Base-by-base conservation (phyloP, 2,329 filamentous ascomycete genomes). In the Calonectria crousiana region DNA sequence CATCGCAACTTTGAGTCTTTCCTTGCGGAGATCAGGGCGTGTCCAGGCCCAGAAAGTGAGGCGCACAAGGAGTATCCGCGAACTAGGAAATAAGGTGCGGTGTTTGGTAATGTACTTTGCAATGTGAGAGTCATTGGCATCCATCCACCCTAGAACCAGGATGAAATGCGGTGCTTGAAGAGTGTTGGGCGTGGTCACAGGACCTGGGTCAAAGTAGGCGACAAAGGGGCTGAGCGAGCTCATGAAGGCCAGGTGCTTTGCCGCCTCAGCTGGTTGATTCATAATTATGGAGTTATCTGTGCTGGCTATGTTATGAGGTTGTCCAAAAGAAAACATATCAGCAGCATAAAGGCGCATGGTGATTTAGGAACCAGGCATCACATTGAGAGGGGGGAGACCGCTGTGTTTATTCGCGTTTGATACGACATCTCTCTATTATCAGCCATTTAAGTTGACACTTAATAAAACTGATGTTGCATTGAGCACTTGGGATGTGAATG, bases 141-240 rank as follows among this genome's bases (percentile, higher is more conserved):
- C 86, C 85, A 90, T 89, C 89, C 89, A 91, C 10, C 85, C 83
- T 44, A 86, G 84, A 44, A 90, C 64, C 30, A 90, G 75, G 71
- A 90, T 84, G 44, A 90, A 84, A 68, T 86, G 86, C 16, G 89
- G 88, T 13, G 84, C 78, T 38, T 11, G n/a, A 8, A 51, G 34
- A n/a, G 26, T 51, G 18, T 69, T 71, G 23, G 72, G 26, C 10
- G 16, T 32, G 13, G 30, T 32, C 32, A 26, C 16, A 23, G 51
- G 26, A 14, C 67, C 16, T 28, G 66, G 52, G 49, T 75, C 64
- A 23, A 84, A 84, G 76, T 86, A 80, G 65, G 84, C 82, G 18
- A 85, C 83, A 26, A 79, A 76, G 20, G 84, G 79, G n/a, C 83
- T 85, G 62, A 88, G 81, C n/a, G 76, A 76, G 49, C 83, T 79